A percentile compares a stretch with the other conserved stretches of the same genome.
Evolutionary conservation across 305 asterid species (phyloP).

Genomic region (Solanum hybrid): DNA sequence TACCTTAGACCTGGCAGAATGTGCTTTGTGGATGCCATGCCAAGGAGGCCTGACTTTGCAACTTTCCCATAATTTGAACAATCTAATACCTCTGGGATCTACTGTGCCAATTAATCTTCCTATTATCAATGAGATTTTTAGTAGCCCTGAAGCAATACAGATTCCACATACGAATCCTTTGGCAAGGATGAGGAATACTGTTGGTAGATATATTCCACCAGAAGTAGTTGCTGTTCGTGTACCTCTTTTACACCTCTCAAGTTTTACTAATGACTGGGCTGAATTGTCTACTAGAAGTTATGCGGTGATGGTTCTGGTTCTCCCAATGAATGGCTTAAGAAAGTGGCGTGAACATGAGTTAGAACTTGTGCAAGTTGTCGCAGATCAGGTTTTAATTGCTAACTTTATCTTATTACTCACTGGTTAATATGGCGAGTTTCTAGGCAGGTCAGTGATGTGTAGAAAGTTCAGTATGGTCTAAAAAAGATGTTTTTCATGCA

Average conservation of each 20-base stretch:
- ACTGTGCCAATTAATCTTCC: constrained; percentile 55
- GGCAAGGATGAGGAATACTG: constrained; percentile 41
- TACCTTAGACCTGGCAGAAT: constrained; percentile 62
- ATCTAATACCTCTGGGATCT: constrained; percentile 50
- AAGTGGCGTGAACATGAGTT: constrained; percentile 73
- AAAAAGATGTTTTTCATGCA: not conserved
- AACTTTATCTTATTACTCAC: not conserved
- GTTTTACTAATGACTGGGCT: constrained; percentile 56
- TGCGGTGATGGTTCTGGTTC: constrained; percentile 67
- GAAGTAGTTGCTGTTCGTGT: constrained; percentile 72
- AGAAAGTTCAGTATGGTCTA: not conserved
- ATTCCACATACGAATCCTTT: constrained; percentile 55
- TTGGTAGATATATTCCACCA: constrained; percentile 39
- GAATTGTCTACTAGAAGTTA: constrained; percentile 50
- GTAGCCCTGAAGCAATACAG: constrained; percentile 40
- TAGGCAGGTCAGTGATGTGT: not conserved
- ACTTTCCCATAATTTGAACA: constrained; percentile 48
- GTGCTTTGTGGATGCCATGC: constrained; percentile 78
- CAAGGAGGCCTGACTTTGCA: constrained; percentile 50
- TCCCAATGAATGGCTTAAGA: constrained; percentile 41
- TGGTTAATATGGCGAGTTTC: not conserved
- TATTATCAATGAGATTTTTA: constrained; percentile 43
- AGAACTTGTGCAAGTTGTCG: constrained; percentile 73
- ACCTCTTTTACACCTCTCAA: constrained; percentile 57
- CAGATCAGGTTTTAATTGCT: constrained; percentile 47